Percentiles rank a stretch among this genome's conserved stretches.
Conservation (phyloP, 139 green algal species). For the Medakamo hakoo region DNA sequence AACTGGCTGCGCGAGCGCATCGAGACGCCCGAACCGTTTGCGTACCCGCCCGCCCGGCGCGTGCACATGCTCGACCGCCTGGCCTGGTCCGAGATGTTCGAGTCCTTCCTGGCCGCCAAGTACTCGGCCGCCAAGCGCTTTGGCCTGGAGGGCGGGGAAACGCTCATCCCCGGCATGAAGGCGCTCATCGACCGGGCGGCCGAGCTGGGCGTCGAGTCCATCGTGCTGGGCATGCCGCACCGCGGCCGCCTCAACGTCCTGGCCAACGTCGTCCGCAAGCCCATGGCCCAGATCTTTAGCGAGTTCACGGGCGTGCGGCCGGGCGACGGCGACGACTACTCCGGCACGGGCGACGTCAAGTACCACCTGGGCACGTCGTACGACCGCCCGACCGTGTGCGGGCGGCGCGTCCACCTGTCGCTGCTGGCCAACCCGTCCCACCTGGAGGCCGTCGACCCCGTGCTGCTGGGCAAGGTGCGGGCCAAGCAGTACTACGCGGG, state of each 20-base stretch:
- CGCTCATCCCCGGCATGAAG: constrained; percentile 93
- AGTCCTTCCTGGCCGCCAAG: constrained; percentile 94
- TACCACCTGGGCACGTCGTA: constrained; percentile 96
- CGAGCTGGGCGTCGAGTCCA: constrained; percentile 66
- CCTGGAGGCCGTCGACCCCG: constrained; percentile 86
- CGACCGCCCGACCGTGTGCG: constrained; percentile 71
- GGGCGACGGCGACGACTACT: constrained; percentile 15
- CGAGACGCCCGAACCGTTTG: constrained; percentile 34
- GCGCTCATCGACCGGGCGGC: constrained; percentile 74
- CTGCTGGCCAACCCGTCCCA: constrained; percentile 93
- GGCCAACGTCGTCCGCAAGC: constrained; percentile 96
- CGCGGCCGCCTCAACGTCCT: constrained; percentile 89
- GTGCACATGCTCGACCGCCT: constrained; percentile 82
- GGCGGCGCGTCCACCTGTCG: constrained; percentile 81
- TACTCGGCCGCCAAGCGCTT: constrained; percentile 76
- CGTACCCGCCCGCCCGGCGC: constrained; percentile 44
- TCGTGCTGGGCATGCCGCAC: constrained; percentile 88
- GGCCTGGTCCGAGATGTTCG: constrained; percentile 87
- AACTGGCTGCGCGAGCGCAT: constrained; percentile 90
- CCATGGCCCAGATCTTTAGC: constrained; percentile 86
- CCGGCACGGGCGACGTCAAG: constrained; percentile 81
- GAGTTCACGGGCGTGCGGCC: constrained; percentile 79
- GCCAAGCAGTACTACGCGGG: constrained; percentile 89
- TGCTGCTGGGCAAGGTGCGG: constrained; percentile 84
- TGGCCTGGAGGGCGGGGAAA: constrained; percentile 81